A percentile compares a stretch with the other conserved stretches of the same genome.
phyloP scores from a whole-genome alignment of 352 stramenopile species.

The Pythium phragmitis region DNA sequence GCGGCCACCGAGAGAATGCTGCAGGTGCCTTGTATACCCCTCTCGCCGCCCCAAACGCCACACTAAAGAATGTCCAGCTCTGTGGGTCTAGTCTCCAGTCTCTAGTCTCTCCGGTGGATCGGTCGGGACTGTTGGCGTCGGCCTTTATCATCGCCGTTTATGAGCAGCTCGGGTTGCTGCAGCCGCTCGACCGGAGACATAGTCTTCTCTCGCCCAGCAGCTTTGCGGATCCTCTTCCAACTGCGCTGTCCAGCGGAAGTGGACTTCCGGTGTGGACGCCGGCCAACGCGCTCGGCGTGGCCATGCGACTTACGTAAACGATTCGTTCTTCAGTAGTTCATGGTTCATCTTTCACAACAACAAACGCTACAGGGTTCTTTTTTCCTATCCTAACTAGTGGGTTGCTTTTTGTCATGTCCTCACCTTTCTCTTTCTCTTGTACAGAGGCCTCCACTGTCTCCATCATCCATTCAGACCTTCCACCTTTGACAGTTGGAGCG shows the following conservation, averaged over 20 bases:
- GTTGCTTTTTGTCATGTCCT: not conserved
- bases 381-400: slow-evolving; percentile 22
- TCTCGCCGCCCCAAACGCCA: not conserved
- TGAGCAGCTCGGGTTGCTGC: slow-evolving; percentile 35
- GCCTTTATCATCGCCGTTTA: slow-evolving; percentile 45
- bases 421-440: not conserved
- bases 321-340: slow-evolving; percentile 2
- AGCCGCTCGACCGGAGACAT: slow-evolving; percentile 8
- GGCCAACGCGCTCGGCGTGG: slow-evolving; percentile 16
- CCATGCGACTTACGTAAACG: slow-evolving; percentile 3
- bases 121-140: slow-evolving; percentile 29
- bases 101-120: slow-evolving; percentile 1
- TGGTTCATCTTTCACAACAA: slow-evolving; percentile 8
- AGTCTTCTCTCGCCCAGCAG: not conserved
- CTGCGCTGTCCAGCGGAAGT: not conserved
- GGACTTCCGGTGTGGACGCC: not conserved
- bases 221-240: not conserved
- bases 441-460: not conserved
- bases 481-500: not conserved
- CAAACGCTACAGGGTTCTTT: slow-evolving; percentile 2
- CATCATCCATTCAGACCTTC: not conserved
- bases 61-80: not conserved
- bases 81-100: not conserved
- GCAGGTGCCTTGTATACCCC: slow-evolving; percentile 5
- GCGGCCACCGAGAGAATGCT: slow-evolving; percentile 10